Percentiles rank a stretch among this genome's conserved stretches.
These are phyloP conservation scores for Suillus subluteus DNA, from an alignment of 768 basidiomycete species.

Conservation along the genomic window DNA sequence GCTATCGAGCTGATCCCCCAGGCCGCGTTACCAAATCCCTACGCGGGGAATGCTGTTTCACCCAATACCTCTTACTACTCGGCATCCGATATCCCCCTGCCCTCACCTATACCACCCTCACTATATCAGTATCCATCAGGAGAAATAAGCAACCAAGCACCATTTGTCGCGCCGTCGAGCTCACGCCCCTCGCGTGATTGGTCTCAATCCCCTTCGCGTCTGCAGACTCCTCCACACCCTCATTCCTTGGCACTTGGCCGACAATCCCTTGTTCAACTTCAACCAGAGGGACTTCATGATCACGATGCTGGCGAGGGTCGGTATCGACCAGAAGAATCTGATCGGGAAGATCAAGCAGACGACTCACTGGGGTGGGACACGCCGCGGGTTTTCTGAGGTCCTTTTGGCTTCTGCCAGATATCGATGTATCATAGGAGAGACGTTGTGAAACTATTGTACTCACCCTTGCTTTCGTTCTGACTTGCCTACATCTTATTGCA, in stretches of 20 bases:
- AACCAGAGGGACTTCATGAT: neutral
- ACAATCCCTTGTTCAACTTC: constrained; percentile 2
- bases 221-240: neutral
- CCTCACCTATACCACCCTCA: constrained; percentile 61
- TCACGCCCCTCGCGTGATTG: constrained; percentile 13
- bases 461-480: constrained; percentile 11
- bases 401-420: constrained; percentile 3
- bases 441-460: constrained; percentile 17
- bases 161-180: constrained; percentile 13
- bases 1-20: constrained; percentile 2
- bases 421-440: constrained; percentile 19
- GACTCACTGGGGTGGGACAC: constrained; percentile 17
- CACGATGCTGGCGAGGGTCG: constrained; percentile 14
- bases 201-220: constrained; percentile 13
- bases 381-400: constrained; percentile 28
- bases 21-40: neutral
- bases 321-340: constrained; percentile 15
- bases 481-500: constrained; percentile 3
- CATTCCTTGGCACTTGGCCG: neutral
- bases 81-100: constrained; percentile 47
- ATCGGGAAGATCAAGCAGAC: constrained; percentile 9
- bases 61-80: constrained; percentile 66
- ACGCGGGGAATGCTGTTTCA: constrained; percentile 24
- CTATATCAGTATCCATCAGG: constrained; percentile 50
- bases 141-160: constrained; percentile 45